These are phyloP conservation scores for Trichoderma atrobrunneum DNA, from an alignment of 2,329 filamentous ascomycete genomes.

Conservation along the genomic window DNA sequence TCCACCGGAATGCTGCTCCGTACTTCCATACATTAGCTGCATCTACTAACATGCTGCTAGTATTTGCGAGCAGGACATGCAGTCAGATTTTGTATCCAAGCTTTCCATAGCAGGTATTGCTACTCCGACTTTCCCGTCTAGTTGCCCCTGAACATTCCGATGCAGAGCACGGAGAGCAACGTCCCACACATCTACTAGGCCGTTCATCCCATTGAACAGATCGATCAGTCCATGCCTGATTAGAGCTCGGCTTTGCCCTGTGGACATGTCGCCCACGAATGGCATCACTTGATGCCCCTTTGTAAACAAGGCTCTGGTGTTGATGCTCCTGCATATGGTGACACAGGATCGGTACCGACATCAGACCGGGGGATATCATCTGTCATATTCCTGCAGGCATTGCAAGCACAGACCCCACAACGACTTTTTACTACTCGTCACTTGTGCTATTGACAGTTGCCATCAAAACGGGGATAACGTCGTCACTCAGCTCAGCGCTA, in stretches of 20 bases:
- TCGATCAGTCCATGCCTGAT: neutral
- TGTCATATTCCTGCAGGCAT: neutral
- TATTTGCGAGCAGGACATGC: neutral
- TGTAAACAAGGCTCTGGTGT: neutral
- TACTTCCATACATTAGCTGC: neutral
- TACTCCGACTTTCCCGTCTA: neutral
- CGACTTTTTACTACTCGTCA: constrained; percentile 8
- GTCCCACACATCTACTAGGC: neutral
- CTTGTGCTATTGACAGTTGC: neutral
- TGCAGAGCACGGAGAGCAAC: neutral
- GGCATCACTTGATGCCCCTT: neutral
- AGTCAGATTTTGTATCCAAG: neutral
- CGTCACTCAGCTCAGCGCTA: constrained; percentile 5
- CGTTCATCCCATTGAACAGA: neutral
- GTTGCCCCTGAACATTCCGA: neutral
- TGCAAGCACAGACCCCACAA: neutral
- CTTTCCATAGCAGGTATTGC: neutral
- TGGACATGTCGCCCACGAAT: neutral
- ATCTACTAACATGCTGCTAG: neutral
- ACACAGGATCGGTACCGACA: neutral
- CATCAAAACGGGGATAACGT: constrained; percentile 10
- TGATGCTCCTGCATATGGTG: neutral
- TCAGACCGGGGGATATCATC: neutral
- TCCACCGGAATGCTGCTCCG: neutral
- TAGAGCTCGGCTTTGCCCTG: neutral